Conservation (phyloP, 148 eudicot genomes). For the Diospyros kaki region DNA sequence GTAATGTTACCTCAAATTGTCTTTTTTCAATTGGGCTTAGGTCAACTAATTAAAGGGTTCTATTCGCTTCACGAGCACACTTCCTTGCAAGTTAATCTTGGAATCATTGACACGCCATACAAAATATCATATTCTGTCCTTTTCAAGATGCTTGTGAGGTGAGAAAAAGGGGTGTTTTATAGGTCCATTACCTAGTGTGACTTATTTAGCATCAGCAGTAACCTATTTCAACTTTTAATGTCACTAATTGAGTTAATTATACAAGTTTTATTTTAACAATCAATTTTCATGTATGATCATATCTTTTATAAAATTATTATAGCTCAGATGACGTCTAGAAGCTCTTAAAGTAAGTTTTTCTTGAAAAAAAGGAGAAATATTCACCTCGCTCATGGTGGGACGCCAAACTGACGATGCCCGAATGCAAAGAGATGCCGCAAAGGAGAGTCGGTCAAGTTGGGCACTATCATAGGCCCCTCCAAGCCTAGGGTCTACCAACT, state of each 20-base stretch:
- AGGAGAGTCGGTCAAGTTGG: conserved; percentile 48
- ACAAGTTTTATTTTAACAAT: too few relatives aligned
- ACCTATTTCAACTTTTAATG: neutral
- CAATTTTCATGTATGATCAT: too few relatives aligned
- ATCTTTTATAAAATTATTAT: too few relatives aligned
- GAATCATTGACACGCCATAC: neutral
- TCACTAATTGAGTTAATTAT: too few relatives aligned
- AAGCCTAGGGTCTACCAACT: conserved; percentile 69
- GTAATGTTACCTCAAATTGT: too few relatives aligned
- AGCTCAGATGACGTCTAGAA: too few relatives aligned
- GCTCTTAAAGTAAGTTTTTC: too few relatives aligned
- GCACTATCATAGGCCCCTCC: conserved; percentile 41
- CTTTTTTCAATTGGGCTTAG: too few relatives aligned
- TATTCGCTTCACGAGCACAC: too few relatives aligned
- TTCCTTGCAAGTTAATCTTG: neutral
- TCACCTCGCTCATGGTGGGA: conserved; percentile 85
- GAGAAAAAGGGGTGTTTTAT: conserved; percentile 4
- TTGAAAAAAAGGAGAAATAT: too few relatives aligned
- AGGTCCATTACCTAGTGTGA: neutral
- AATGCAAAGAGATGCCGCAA: conserved; percentile 79
- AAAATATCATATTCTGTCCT: neutral
- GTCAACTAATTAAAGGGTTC: too few relatives aligned
- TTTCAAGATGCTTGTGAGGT: conserved; percentile 10
- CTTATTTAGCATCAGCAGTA: neutral
- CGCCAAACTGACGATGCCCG: conserved; percentile 82